Evolutionary conservation across 345 rosid genomes (phyloP).

Genomic region (Adansonia digitata): DNA sequence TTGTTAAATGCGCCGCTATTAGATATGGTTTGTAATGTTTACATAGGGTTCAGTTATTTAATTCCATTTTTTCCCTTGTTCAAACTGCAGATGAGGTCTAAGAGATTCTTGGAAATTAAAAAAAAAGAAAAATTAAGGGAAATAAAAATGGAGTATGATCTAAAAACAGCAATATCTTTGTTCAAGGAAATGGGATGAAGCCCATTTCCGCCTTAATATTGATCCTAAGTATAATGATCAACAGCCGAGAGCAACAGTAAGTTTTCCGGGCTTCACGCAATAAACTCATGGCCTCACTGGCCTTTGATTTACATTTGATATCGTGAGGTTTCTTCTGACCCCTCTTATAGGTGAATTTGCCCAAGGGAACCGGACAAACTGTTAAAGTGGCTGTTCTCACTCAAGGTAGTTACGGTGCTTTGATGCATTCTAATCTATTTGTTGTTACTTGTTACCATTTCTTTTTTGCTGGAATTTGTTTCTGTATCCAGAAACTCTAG

Average conservation of each 20-base stretch:
- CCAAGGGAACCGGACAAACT: constrained; percentile 92
- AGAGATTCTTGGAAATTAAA: constrained; percentile 96
- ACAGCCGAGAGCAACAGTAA: constrained; percentile 85
- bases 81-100: constrained; percentile 75
- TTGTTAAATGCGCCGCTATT: not conserved
- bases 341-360: constrained; percentile 65
- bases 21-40: not conserved
- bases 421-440: not conserved
- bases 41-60: constrained; percentile 13
- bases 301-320: not conserved
- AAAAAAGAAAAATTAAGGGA: constrained; percentile 91
- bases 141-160: constrained; percentile 63
- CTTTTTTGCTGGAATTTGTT: not conserved
- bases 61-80: constrained; percentile 10
- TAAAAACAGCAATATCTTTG: constrained; percentile 64
- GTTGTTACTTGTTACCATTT: not conserved
- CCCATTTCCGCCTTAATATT: constrained; percentile 88
- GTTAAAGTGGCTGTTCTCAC: constrained; percentile 91
- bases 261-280: constrained; percentile 22
- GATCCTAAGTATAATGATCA: constrained; percentile 94
- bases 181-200: constrained; percentile 72
- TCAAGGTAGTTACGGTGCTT: not conserved
- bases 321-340: not conserved
- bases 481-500: not conserved
- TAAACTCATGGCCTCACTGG: not conserved